phyloP scores from a whole-genome alignment of 331 rosid genomes.

The Malus hybrid region DNA sequence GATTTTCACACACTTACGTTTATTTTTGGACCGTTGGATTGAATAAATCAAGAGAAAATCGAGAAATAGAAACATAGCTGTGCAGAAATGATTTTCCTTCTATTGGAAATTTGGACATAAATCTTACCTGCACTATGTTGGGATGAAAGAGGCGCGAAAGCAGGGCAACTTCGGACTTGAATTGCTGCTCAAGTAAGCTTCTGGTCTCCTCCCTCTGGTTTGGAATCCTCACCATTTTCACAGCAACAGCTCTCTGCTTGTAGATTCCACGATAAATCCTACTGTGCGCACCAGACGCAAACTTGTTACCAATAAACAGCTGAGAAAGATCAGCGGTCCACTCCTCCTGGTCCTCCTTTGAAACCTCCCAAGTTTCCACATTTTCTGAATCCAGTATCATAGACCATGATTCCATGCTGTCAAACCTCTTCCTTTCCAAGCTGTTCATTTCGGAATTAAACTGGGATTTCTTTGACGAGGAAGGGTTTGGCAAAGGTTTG shows the following conservation, averaged over 20 bases:
- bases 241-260: constrained; percentile 98
- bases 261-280: constrained; percentile 92
- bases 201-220: constrained; percentile 64
- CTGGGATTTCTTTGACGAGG: constrained; percentile 40
- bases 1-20: too few species aligned
- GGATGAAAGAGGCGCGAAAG: constrained; percentile 93
- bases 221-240: constrained; percentile 95
- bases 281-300: constrained; percentile 96
- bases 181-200: constrained; percentile 69
- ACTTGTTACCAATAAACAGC: constrained; percentile 87
- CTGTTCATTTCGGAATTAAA: constrained; percentile 48
- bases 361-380: constrained; percentile 89
- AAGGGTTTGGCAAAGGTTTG: constrained; percentile 38
- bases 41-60: too few species aligned
- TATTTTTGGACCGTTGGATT: too few species aligned
- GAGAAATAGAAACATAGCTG: too few species aligned
- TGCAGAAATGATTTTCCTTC: neutral
- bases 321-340: constrained; percentile 98
- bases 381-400: constrained; percentile 94
- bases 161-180: constrained; percentile 88
- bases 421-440: constrained; percentile 83
- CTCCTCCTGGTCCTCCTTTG: constrained; percentile 79
- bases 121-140: constrained; percentile 83
- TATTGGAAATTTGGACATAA: neutral
- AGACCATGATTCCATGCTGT: constrained; percentile 98